Conservation (phyloP, 108 stramenopile species). For the Discostella stelligeroides region DNA sequence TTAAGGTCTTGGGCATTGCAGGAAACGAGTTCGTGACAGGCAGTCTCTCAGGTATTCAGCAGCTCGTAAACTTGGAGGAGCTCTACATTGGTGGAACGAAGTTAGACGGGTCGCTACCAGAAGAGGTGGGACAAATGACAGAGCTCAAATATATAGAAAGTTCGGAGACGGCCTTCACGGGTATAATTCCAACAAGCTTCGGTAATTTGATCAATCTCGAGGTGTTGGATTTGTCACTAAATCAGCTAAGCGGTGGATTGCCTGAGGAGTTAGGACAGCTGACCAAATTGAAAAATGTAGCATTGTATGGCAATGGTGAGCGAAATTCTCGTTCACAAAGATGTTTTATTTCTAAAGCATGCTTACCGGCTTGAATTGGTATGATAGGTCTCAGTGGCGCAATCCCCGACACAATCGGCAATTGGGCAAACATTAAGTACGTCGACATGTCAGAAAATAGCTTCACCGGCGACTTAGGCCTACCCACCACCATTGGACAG, state of each 20-base stretch:
- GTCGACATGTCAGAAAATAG: slow-evolving; percentile 32
- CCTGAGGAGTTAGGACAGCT: slow-evolving; percentile 18
- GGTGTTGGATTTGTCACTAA: slow-evolving; percentile 7
- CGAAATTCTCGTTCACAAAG: not conserved
- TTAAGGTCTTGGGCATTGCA: slow-evolving; percentile 43
- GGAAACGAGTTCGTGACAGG: slow-evolving; percentile 36
- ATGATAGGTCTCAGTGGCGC: slow-evolving; percentile 2
- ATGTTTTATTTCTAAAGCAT: not conserved
- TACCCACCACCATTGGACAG: slow-evolving; percentile 27
- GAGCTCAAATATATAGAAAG: slow-evolving; percentile 15
- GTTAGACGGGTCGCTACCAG: slow-evolving; percentile 26
- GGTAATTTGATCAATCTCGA: slow-evolving; percentile 23
- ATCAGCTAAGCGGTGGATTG: slow-evolving; percentile 32
- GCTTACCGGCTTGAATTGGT: not conserved
- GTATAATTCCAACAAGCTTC: slow-evolving; percentile 36
- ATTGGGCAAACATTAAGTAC: slow-evolving; percentile 15
- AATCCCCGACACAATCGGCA: slow-evolving; percentile 14
- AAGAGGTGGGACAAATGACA: slow-evolving; percentile 18
- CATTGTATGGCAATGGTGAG: slow-evolving; percentile 4
- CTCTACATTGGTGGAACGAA: slow-evolving; percentile 27
- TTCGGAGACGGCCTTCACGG: slow-evolving; percentile 32
- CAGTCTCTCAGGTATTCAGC: slow-evolving; percentile 10
- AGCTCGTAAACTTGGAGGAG: slow-evolving; percentile 27
- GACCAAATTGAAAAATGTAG: not conserved
- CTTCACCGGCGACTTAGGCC: slow-evolving; percentile 18